A percentile compares a stretch with the other conserved stretches of the same genome.
phyloP scores from a whole-genome alignment of 2,329 filamentous ascomycete species.

The Laburnicola sp. region DNA sequence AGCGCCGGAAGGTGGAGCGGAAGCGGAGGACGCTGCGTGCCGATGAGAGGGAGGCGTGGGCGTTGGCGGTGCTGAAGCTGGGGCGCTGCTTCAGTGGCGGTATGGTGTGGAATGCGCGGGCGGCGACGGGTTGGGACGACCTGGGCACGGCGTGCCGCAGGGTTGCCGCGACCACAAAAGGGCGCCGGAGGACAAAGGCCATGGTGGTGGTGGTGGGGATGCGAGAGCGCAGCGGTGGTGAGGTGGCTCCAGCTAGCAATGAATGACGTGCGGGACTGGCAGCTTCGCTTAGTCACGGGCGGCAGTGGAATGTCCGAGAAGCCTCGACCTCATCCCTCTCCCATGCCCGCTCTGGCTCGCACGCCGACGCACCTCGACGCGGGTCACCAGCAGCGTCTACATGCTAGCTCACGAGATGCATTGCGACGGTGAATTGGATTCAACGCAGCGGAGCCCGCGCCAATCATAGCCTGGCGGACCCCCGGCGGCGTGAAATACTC shows the following conservation, averaged over 20 bases:
- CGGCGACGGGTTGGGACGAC: constrained; percentile 51
- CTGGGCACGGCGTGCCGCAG: constrained; percentile 59
- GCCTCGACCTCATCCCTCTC: too few species aligned
- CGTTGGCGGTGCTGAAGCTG: constrained; percentile 51
- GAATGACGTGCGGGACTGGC: constrained; percentile 11
- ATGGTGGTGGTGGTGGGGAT: constrained; percentile 48
- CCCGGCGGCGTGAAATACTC: not conserved
- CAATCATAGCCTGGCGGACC: not conserved
- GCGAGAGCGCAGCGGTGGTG: constrained; percentile 6
- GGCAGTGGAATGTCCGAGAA: too few species aligned
- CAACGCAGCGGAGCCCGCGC: not conserved
- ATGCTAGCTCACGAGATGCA: too few species aligned
- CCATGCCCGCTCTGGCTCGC: too few species aligned
- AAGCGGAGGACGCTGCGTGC: constrained; percentile 62
- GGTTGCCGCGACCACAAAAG: constrained; percentile 63
- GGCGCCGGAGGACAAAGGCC: constrained; percentile 67
- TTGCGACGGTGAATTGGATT: too few species aligned
- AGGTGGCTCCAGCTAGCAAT: constrained; percentile 6
- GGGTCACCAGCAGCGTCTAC: too few species aligned
- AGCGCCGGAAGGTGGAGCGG: constrained; percentile 63
- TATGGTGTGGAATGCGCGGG: constrained; percentile 65
- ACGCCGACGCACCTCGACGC: too few species aligned
- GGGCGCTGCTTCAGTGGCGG: constrained; percentile 54
- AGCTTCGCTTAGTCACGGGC: too few species aligned
- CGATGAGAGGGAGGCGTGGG: constrained; percentile 54